These are phyloP conservation scores for Cladobotryum protrusum DNA, from an alignment of 2,329 filamentous ascomycete genomes.

Conservation along the genomic window DNA sequence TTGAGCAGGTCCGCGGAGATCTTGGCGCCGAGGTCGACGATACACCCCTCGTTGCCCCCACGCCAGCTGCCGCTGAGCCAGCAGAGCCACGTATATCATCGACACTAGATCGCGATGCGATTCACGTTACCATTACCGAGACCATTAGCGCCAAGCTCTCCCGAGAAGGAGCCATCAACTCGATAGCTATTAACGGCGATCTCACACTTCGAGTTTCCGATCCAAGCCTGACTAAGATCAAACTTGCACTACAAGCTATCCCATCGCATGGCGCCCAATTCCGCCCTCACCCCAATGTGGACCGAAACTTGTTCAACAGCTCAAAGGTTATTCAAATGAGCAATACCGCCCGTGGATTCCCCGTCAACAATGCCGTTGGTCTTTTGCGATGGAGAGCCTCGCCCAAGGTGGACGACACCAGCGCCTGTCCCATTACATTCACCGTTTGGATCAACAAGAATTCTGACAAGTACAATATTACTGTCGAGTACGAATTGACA, in stretches of 20 bases:
- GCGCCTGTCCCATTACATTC: conserved; percentile 85
- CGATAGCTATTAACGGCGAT: conserved; percentile 85
- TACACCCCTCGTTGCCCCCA: conserved; percentile 60
- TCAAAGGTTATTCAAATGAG: conserved; percentile 83
- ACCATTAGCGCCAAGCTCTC: conserved; percentile 85
- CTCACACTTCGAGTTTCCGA: conserved; percentile 87
- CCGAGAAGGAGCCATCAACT: conserved; percentile 79
- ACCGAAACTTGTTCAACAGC: conserved; percentile 78
- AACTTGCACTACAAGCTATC: conserved; percentile 70
- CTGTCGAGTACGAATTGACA: conserved; percentile 90
- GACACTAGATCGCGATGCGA: conserved; percentile 71
- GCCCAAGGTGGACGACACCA: conserved; percentile 72
- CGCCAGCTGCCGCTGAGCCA: conserved; percentile 45
- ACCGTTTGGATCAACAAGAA: conserved; percentile 97
- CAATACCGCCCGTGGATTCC: conserved; percentile 83
- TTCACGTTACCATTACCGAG: conserved; percentile 84
- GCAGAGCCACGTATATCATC: conserved; percentile 54
- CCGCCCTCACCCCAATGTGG: conserved; percentile 93
- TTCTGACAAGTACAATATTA: conserved; percentile 77
- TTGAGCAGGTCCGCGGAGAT: conserved; percentile 88
- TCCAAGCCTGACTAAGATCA: conserved; percentile 82
- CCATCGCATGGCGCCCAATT: conserved; percentile 82
- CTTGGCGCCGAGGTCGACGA: conserved; percentile 82
- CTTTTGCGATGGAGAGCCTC: conserved; percentile 89
- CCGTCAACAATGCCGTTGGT: conserved; percentile 86